A percentile compares a stretch with the other conserved stretches of the same genome.
Evolutionary conservation across 1,139 yeast genomes (phyloP).

Genomic region (Ogataea hybrid): DNA sequence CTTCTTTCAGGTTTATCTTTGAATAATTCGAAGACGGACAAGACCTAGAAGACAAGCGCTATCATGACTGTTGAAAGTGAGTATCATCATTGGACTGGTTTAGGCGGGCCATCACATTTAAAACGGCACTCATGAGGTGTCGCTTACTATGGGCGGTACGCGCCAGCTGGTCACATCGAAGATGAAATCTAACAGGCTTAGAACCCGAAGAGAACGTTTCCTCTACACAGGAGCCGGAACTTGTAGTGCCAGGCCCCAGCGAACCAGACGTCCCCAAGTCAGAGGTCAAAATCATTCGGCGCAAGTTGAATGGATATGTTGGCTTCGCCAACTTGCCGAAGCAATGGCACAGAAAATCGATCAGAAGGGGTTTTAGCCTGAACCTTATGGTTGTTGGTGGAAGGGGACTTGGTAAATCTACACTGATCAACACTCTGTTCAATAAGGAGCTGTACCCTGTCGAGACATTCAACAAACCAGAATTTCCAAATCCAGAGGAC

Average conservation of each 20-base stretch:
- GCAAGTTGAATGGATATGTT: conserved; percentile 87
- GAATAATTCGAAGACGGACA: not conserved
- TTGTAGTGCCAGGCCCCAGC: conserved; percentile 1
- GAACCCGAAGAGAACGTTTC: conserved; percentile 15
- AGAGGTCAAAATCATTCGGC: conserved; percentile 63
- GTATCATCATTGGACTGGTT: conserved; percentile 4
- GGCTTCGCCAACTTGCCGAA: conserved; percentile 98
- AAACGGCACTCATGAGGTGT: not conserved
- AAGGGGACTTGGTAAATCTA: conserved; percentile 90
- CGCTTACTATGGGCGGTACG: conserved; percentile 9
- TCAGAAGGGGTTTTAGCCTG: conserved; percentile 90
- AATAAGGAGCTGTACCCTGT: conserved; percentile 64
- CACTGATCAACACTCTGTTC: conserved; percentile 88
- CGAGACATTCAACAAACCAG: conserved; percentile 27
- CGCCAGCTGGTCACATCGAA: conserved; percentile 13
- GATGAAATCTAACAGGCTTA: conserved; percentile 1
- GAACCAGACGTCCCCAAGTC: conserved; percentile 20
- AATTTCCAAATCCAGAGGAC: conserved; percentile 30
- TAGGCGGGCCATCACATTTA: not conserved
- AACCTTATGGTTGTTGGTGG: conserved; percentile 91
- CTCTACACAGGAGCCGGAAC: conserved; percentile 7
- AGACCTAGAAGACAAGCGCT: conserved; percentile 1
- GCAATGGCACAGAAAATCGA: conserved; percentile 97
- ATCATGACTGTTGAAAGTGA: conserved; percentile 24
- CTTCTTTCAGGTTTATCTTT: conserved; percentile 5